Base-by-base conservation (phyloP, 2,329 filamentous ascomycete genomes). In the Phialophora chinensis region DNA sequence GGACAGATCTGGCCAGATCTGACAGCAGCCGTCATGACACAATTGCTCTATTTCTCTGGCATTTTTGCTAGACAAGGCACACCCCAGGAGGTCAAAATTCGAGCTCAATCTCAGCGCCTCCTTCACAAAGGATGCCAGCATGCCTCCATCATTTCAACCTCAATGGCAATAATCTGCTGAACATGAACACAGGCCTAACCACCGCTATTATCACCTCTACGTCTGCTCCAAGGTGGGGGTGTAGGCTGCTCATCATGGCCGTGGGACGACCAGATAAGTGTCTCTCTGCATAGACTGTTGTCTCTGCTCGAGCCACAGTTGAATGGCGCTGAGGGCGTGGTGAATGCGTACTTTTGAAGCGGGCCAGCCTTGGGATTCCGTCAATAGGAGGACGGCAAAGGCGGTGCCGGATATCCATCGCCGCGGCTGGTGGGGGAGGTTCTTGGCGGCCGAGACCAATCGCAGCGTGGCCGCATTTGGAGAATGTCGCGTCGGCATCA, bases 341-440 rank as follows among this genome's bases (percentile, higher is more conserved):
- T 38, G 38, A 17, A n/a, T 42, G 17, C n/a, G 38, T 44, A n/a
- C 38, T 44, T n/a, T 44, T 44, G 17, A 42, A 17, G 14, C 38
- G 38, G 14, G 4, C 38, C 17, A 42, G 17, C 38, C n/a, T 42
- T 42, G 38, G 1, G 38, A 44, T 44, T 44, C 38, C 38, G 38
- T 44, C 38, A 44, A 44, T 44, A 44, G 38, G 38, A 44, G 8
- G 38, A 44, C 38, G 2, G 38, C 38, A 44, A 44, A n/a, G 62
- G 47, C 62, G 62, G 62, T 60, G 33, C 52, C 60, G 60, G 60
- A 62, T 55, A 56, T 56, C 3, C 25, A 55, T 55, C 25, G 25
- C 53, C 53, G 53, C 29, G 3, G 53, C 11, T 17, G 49, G 49
- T n/a, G 59, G 31, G 44, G 57, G n/a, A 14, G n/a, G n/a, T 4